phyloP scores from a whole-genome alignment of 1,139 yeast genomes.

The Petasospora fabianii region DNA sequence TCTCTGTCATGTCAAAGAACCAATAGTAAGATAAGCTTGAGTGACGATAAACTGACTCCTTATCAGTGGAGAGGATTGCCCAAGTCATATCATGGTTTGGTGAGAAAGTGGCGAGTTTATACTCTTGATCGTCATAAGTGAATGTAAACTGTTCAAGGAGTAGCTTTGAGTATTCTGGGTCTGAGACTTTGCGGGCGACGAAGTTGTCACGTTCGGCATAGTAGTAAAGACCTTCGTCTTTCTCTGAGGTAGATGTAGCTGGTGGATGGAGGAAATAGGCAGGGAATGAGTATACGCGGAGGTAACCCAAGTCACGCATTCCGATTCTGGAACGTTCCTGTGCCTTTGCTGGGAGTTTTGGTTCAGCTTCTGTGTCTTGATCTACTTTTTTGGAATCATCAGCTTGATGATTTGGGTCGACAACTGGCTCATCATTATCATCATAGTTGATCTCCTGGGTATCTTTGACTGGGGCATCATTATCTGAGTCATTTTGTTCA shows the following conservation, averaged over 20 bases:
- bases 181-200: constrained; percentile 30
- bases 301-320: constrained; percentile 30
- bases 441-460: constrained; percentile 5
- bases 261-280: constrained; percentile 33
- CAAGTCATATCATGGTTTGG: constrained; percentile 31
- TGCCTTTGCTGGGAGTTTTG: neutral
- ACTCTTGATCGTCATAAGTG: constrained; percentile 22
- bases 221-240: constrained; percentile 34
- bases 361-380: constrained; percentile 1
- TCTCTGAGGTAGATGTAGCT: constrained; percentile 7
- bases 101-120: constrained; percentile 24
- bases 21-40: constrained; percentile 63
- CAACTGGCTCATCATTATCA: constrained; percentile 6
- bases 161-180: constrained; percentile 34
- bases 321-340: constrained; percentile 20
- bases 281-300: constrained; percentile 26
- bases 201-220: constrained; percentile 22
- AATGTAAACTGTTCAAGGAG: constrained; percentile 39
- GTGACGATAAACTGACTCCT: constrained; percentile 62
- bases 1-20: constrained; percentile 41
- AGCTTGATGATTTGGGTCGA: neutral
- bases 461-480: constrained; percentile 4
- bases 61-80: constrained; percentile 33
- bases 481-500: neutral
- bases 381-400: constrained; percentile 2